phyloP scores from a whole-genome alignment of 495 filamentous ascomycete genomes.

The Talaromyces thailandensis region DNA sequence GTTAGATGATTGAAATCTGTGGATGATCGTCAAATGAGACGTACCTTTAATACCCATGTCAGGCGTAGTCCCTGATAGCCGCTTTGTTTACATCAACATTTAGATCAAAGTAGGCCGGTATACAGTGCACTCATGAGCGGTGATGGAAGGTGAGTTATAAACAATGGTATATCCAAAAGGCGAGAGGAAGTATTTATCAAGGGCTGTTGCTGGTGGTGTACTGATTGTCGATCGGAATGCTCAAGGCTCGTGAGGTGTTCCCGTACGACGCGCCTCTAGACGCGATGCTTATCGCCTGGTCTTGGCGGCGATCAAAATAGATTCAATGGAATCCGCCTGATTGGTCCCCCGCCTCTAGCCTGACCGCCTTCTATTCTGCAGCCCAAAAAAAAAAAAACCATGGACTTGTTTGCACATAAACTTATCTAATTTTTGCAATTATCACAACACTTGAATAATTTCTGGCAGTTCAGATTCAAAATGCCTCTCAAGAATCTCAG shows the following conservation, averaged over 20 bases:
- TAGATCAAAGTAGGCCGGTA: background rate
- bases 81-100: constrained; percentile 15
- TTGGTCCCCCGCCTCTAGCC: constrained; percentile 9
- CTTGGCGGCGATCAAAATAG: background rate
- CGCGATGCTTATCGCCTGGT: constrained; percentile 1
- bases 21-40: background rate
- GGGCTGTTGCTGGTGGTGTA: background rate
- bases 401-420: background rate
- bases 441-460: background rate
- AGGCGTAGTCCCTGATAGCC: constrained; percentile 19
- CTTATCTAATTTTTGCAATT: background rate
- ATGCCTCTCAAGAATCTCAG: constrained; percentile 65
- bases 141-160: background rate
- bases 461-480: background rate
- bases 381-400: constrained; percentile 10
- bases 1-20: background rate
- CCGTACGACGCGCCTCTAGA: constrained; percentile 12
- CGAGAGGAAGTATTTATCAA: background rate
- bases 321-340: background rate
- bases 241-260: constrained; percentile 4
- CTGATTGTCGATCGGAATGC: constrained; percentile 15
- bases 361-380: constrained; percentile 20
- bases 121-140: background rate
- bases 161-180: background rate
- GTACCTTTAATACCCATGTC: constrained; percentile 68